Evolutionary conservation across 2,329 filamentous ascomycete species (phyloP).

Genomic region (Ophiostoma angusticollis): DNA sequence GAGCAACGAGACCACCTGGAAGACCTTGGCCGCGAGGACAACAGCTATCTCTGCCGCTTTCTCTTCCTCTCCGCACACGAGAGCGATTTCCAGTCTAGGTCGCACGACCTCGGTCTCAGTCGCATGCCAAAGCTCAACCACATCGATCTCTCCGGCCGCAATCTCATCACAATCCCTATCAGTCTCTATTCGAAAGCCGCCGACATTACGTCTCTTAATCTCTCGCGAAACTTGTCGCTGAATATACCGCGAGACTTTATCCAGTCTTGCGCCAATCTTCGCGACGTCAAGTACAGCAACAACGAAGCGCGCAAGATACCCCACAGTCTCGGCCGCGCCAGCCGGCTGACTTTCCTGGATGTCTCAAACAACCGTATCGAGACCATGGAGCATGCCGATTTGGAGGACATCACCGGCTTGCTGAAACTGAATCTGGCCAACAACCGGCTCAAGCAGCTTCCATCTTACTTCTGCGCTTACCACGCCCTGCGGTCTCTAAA

Average conservation of each 20-base stretch:
- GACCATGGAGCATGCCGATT: slow-evolving; percentile 70
- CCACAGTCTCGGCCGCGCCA: slow-evolving; percentile 68
- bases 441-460: slow-evolving; percentile 71
- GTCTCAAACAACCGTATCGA: slow-evolving; percentile 91
- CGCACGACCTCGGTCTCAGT: slow-evolving; percentile 68
- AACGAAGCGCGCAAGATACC: slow-evolving; percentile 85
- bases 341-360: slow-evolving; percentile 74
- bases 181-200: slow-evolving; percentile 79
- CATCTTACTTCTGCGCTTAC: slow-evolving; percentile 72
- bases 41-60: slow-evolving; percentile 92
- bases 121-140: slow-evolving; percentile 87
- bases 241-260: slow-evolving; percentile 95
- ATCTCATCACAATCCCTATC: slow-evolving; percentile 89
- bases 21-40: slow-evolving; percentile 90
- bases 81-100: slow-evolving; percentile 60
- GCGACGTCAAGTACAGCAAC: slow-evolving; percentile 91
- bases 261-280: slow-evolving; percentile 76
- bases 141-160: slow-evolving; percentile 80
- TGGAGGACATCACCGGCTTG: slow-evolving; percentile 61
- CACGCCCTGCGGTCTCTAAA: slow-evolving; percentile 70
- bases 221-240: slow-evolving; percentile 83
- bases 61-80: slow-evolving; percentile 85
- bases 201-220: slow-evolving; percentile 88
- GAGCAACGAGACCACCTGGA: slow-evolving; percentile 76
- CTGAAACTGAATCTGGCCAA: slow-evolving; percentile 89